Base-by-base conservation (phyloP, 1,139 yeast species). In the Suzukiozyma palmioleophila region DNA sequence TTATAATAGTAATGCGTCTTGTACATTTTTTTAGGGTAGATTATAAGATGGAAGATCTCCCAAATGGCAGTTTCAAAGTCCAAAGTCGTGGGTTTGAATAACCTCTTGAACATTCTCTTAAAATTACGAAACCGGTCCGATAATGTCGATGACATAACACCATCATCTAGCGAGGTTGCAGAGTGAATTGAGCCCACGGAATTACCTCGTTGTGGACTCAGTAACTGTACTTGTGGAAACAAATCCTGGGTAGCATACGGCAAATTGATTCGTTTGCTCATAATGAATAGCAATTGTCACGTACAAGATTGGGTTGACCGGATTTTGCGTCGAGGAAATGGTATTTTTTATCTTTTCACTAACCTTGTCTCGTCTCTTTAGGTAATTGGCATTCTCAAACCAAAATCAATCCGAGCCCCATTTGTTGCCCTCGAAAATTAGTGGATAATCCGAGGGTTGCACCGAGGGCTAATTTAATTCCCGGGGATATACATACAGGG, bases 41-140 rank as follows among this genome's bases (percentile, higher is more conserved):
- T 66, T 18, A 89, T 69, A 41, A 89, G 64, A 52, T 87, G 77
- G 49, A 84, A 69, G 59, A 88, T 82, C 57, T 89, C 97, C 96
- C 96, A 89, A 45, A 81, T 74, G 13, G 97, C 96, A 2, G 95
- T 85, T 59, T 89, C 97, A 53, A 88, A 86, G 62, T 89, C 96
- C 39, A 89, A 69, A 0, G 95, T 83, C 9, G 82, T 84, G 3
- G 96, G 94, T 49, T 82, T 79, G 51, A 84, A 69, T 35, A 87
- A 47, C 34, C 77, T 53, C 40, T 59, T 58, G 33, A 60, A 41
- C 69, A 69, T 66, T 35, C 52, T 56, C 43, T 55, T 56, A 15
- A 59, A 29, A 33, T 48, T 50, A 33, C 50, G 48, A 18, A 55
- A 41, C 38, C 43, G 35, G 9, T 37, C 26, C 21, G 32, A 8